A percentile compares a stretch with the other conserved stretches of the same genome.
phyloP scores from a whole-genome alignment of 1,284 basidiomycete species.

The Rhodotorula sp. region DNA sequence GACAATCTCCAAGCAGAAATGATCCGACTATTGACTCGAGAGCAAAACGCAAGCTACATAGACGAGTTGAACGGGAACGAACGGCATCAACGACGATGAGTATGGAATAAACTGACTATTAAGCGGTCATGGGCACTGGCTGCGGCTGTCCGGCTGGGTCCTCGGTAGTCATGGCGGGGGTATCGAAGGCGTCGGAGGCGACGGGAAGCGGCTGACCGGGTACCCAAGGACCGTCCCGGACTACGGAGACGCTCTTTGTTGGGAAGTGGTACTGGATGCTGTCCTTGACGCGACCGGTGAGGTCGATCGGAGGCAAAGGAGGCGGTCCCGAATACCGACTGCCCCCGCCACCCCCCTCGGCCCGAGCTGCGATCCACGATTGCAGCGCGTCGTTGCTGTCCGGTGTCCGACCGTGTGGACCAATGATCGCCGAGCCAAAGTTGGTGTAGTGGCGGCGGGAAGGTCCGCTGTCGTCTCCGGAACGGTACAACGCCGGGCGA shows the following conservation, averaged over 20 bases:
- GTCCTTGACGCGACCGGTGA: background rate
- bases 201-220: background rate
- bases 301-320: slow-evolving; percentile 8
- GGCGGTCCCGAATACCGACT: background rate
- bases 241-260: background rate
- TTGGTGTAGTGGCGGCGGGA: background rate
- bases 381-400: background rate
- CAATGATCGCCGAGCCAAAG: background rate
- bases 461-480: background rate
- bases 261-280: slow-evolving; percentile 10
- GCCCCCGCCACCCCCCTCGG: background rate
- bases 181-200: background rate
- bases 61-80: too few relatives aligned
- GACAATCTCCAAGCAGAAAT: too few relatives aligned
- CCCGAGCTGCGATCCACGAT: background rate
- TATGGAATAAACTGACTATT: too few relatives aligned
- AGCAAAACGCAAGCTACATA: too few relatives aligned
- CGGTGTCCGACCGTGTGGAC: background rate
- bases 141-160: too few relatives aligned
- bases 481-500: background rate
- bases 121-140: too few relatives aligned
- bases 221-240: background rate
- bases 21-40: too few relatives aligned
- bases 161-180: too few relatives aligned
- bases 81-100: too few relatives aligned